These are phyloP conservation scores for Fusarium citri DNA, from an alignment of 2,329 filamentous ascomycete genomes.

Conservation along the genomic window DNA sequence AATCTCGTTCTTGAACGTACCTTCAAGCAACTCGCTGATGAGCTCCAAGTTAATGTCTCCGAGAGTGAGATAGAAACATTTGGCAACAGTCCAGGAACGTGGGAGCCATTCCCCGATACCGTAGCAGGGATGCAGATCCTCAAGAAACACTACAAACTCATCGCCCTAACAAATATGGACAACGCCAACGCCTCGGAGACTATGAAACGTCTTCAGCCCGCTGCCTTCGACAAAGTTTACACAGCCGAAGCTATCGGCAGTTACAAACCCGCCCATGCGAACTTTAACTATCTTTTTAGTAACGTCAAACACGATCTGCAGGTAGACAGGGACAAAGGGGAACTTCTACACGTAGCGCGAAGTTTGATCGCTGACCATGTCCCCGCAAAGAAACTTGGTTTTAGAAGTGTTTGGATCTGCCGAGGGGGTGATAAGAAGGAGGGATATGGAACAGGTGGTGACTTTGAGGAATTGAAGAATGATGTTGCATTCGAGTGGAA, in stretches of 20 bases:
- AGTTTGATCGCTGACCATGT: slow-evolving; percentile 28
- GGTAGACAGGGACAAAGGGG: slow-evolving; percentile 10
- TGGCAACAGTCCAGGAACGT: background rate
- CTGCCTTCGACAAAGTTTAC: slow-evolving; percentile 15
- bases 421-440: slow-evolving; percentile 11
- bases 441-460: slow-evolving; percentile 9
- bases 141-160: slow-evolving; percentile 20
- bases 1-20: background rate
- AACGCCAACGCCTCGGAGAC: slow-evolving; percentile 5
- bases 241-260: slow-evolving; percentile 25
- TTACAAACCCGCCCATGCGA: slow-evolving; percentile 18
- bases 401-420: slow-evolving; percentile 22
- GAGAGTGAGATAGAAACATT: background rate
- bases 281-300: slow-evolving; percentile 21
- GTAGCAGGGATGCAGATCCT: background rate
- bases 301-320: slow-evolving; percentile 3
- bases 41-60: background rate
- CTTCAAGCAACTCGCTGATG: slow-evolving; percentile 1
- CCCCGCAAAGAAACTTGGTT: slow-evolving; percentile 5
- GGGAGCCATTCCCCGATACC: slow-evolving; percentile 12
- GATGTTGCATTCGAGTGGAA: slow-evolving; percentile 21
- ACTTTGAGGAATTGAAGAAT: slow-evolving; percentile 12
- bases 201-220: slow-evolving; percentile 1
- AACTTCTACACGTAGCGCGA: slow-evolving; percentile 24
- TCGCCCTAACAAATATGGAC: slow-evolving; percentile 22